Base-by-base conservation (phyloP, 129 eudicot species). In the Glebionis coronaria region DNA sequence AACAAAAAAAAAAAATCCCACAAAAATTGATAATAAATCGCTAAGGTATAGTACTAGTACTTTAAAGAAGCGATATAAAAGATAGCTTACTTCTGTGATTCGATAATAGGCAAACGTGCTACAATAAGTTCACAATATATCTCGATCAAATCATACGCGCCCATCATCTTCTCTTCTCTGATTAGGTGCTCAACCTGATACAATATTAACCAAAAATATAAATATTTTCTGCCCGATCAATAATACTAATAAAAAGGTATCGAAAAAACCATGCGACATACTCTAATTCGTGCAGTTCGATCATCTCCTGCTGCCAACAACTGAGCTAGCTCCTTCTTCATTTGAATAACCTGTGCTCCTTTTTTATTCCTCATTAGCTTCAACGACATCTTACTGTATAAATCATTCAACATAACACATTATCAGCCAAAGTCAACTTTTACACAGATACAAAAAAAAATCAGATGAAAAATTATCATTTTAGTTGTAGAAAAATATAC, bases 281-380 rank as follows among this genome's bases (percentile, higher is more conserved):
- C 99, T 57, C 95, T 82, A 77, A 93, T 89, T 68, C 90, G 62
- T 0, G 99, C 99, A n/a, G 97, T 80, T 44, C 77, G 95, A 45
- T 88, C 90, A 68, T 93, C 84, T 9, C 87, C 90, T 14, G 92
- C 63, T 5, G 86, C 84, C 20, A 93, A 83, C 86, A 93, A 62
- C 64, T 89, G 95, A 54, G 99, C 95, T 56, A 93, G 21, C 46
- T 93, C 97, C 69, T 74, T 75, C 85, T 79, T 93, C 90, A 86
- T 76, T 76, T 89, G 95, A 63, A 63, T 80, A 47, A 93, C 60
- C 65, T 86, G 97, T 6, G 70, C 74, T 23, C 65, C 90, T 71
- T 89, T 93, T 77, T 93, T 93, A 56, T 93, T 93, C 88, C 79
- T 89, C 92, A 93, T 47, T 10, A 93, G 70, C 74, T 74, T 93